Evolutionary conservation across 176 grass and related monocot species (phyloP), one percentile per base, ranked within the genome.

Genomic region (Carex myosuroides): DNA sequence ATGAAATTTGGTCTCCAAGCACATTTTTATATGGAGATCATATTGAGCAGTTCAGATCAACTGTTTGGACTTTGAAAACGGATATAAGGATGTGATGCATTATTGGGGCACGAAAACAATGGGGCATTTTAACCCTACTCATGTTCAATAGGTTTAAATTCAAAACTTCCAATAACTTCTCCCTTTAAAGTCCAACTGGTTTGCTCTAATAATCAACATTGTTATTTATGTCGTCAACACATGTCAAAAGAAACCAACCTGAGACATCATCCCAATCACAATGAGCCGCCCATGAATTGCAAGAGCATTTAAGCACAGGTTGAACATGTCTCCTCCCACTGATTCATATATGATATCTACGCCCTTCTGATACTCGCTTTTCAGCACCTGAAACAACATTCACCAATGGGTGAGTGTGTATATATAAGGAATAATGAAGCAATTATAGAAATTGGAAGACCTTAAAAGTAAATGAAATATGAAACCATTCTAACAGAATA

Each of bases 181-280:
- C 12, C 57, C 57, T 13, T 64, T 21, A 5, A 65, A 65, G 63
- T 32, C 26, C 1, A 13, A 30, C 63, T 50, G 20, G 29, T 33
- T 74, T 11, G 21, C 29, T 33, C 13, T 22, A 35, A 4, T 66
- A 30, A 22, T 13, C 11, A 20, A 50, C 20, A 52, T 74, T 52
- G 8, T 52, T 74, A 24, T 52, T 12, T 74, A 55, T 76, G 13
- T 4, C 22, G 42, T 81, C 52, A 22, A 8, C 63, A 64, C 57
- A n/a, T 5, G 20, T 61, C 30, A 61, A 81, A 63, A 65, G 71
- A 62, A 35, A 32, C 4, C 2, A 91, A 95, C 92, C 95, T 98
- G 95, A 87, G 95, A 98, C 22, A 98, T 94, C 96, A 99, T 99
- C 57, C 96, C 96, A 46, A 99, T 99, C 79, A 99, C 86, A 89